A percentile compares a stretch with the other conserved stretches of the same genome.
phyloP scores from a whole-genome alignment of 257 asterid genomes.

The Buddleja alternifolia region DNA sequence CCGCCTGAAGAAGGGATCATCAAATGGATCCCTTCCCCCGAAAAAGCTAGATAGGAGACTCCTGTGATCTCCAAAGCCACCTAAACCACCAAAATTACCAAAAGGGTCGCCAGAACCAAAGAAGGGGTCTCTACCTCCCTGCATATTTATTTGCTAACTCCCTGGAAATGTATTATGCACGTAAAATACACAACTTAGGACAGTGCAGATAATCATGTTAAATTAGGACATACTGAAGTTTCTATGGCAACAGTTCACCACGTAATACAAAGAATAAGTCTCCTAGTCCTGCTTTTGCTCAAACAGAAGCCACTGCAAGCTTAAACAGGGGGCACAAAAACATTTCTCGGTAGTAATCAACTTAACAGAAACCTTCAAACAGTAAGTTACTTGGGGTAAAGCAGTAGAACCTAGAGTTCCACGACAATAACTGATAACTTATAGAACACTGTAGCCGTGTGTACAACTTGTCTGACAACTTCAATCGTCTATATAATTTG shows the following conservation, averaged over 20 bases:
- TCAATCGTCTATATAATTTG: conserved; percentile 1
- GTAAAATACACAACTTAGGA: background rate
- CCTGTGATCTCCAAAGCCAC: conserved; percentile 63
- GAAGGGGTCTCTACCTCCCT: conserved; percentile 84
- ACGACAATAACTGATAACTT: background rate
- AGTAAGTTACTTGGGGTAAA: background rate
- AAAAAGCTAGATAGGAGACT: conserved; percentile 57
- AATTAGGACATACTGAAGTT: background rate
- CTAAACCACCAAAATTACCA: conserved; percentile 40
- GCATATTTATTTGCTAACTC: conserved; percentile 48
- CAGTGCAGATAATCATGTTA: background rate
- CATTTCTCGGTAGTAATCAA: background rate
- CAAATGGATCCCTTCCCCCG: conserved; percentile 86
- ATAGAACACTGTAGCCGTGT: background rate
- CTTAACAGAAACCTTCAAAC: background rate
- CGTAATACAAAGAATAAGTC: conserved; percentile 1
- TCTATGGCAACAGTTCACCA: background rate
- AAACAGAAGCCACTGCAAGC: background rate
- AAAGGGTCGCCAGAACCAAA: conserved; percentile 68
- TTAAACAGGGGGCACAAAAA: background rate
- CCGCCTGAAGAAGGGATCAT: conserved; percentile 77
- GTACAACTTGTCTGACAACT: background rate
- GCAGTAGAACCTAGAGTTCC: background rate
- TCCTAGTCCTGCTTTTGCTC: conserved; percentile 2
- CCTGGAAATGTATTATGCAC: conserved; percentile 32